Evolutionary conservation across 2,329 filamentous ascomycete genomes (phyloP).

Genomic region (Fusarium sp.): DNA sequence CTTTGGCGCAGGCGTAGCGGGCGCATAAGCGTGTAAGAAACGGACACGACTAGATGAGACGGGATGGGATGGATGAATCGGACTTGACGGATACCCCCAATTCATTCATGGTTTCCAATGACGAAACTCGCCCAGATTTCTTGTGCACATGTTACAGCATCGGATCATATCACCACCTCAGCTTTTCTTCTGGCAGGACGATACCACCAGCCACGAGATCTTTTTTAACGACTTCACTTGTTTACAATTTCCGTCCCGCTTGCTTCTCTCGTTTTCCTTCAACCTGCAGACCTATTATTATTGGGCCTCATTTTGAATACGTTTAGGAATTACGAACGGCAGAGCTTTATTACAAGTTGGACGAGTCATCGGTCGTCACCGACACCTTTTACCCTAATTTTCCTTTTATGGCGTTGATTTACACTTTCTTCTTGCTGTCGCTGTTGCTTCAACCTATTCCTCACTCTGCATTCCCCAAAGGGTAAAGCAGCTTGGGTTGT

Average conservation of each 20-base stretch:
- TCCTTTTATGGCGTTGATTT: constrained; percentile 37
- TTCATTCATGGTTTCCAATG: constrained; percentile 34
- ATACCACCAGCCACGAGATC: constrained; percentile 14
- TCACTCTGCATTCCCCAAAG: constrained; percentile 16
- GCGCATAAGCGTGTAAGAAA: constrained; percentile 38
- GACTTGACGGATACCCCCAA: constrained; percentile 43
- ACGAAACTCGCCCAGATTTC: constrained; percentile 28
- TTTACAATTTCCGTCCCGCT: constrained; percentile 29
- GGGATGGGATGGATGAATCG: constrained; percentile 40
- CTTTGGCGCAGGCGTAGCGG: constrained; percentile 38
- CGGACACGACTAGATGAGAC: constrained; percentile 37
- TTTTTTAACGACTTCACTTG: constrained; percentile 40
- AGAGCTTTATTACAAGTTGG: constrained; percentile 33
- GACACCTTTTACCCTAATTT: constrained; percentile 37
- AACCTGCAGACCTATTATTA: neutral
- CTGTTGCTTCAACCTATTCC: constrained; percentile 12
- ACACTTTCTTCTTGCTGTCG: constrained; percentile 1
- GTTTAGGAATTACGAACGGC: neutral
- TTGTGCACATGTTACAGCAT: constrained; percentile 24
- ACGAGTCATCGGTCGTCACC: constrained; percentile 41
- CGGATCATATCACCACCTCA: constrained; percentile 21
- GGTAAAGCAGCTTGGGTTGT: constrained; percentile 17
- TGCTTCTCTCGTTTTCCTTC: constrained; percentile 9
- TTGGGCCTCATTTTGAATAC: constrained; percentile 8
- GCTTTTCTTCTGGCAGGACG: constrained; percentile 20